Evolutionary conservation across 2,329 filamentous ascomycete species (phyloP), one percentile per base, ranked within the genome.

Genomic region (Aureobasidium sp.): DNA sequence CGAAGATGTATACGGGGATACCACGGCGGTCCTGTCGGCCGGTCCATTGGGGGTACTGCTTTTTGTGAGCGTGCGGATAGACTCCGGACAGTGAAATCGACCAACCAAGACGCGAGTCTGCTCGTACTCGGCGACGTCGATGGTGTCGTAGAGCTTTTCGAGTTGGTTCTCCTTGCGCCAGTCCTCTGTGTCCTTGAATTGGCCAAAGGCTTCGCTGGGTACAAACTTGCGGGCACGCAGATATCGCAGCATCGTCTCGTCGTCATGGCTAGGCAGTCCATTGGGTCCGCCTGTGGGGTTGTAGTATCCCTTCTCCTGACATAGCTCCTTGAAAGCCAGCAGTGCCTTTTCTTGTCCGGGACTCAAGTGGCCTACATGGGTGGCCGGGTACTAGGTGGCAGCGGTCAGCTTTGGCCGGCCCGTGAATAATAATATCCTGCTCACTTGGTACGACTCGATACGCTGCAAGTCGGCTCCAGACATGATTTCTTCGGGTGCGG

Each of bases 21-120:
- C 93, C 93, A 68, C 91, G 88, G 68, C 86, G 88, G 76, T 97
- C 93, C 68, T 92, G 85, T 67, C 91, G 88, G 61, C 93, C 93
- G 22, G 90, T 95, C 89, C 91, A 97, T 84, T 96, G 91, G 27
- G 92, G 91, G 72, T 96, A 96, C 88, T 92, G 70, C 61, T 64
- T 39, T 31, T 51, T 64, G 39, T 62, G 41, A 61, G 27, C 57
- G 60, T 17, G 5, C 0, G n/a, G 12, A 31, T 12, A 15, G 45
- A 36, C 22, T 22, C 1, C 4, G 14, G 8, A 20, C 8, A 2
- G 47, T 3, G 5, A n/a, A 25, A 2, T 11, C 25, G 7, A 29
- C 80, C 68, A 75, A 93, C 90, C 79, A 97, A 81, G 67, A 85
- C 82, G 62, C 88, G 82, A 64, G 89, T 88, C 70, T 88, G 82